A percentile compares a stretch with the other conserved stretches of the same genome.
These are phyloP conservation scores for Penicillium brasilianum DNA, from an alignment of 2,329 filamentous ascomycete species.

Conservation along the genomic window DNA sequence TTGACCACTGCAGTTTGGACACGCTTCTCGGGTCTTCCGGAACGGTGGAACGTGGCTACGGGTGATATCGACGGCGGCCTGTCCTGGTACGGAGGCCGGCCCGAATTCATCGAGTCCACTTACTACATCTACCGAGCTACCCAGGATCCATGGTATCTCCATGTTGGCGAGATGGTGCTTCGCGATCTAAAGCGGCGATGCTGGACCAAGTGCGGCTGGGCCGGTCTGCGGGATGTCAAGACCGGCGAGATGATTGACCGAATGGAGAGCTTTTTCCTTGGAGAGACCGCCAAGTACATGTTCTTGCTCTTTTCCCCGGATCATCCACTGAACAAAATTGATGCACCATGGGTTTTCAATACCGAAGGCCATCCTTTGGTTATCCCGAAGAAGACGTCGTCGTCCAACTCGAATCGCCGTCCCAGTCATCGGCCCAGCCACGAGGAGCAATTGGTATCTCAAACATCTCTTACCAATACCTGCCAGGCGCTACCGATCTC, in stretches of 20 bases:
- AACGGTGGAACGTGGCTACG: constrained; percentile 88
- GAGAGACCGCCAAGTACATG: constrained; percentile 94
- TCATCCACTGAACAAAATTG: constrained; percentile 85
- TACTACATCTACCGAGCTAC: constrained; percentile 96
- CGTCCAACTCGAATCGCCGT: neutral
- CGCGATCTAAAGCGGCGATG: constrained; percentile 86
- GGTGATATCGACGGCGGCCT: constrained; percentile 84
- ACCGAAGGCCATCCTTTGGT: constrained; percentile 95
- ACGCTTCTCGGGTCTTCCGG: constrained; percentile 88
- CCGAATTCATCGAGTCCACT: constrained; percentile 95
- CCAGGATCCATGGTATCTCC: constrained; percentile 91
- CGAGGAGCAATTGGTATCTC: constrained; percentile 20
- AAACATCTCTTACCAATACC: constrained; percentile 49
- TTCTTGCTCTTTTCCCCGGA: constrained; percentile 86
- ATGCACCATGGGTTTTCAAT: constrained; percentile 88
- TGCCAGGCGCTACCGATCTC: constrained; percentile 69
- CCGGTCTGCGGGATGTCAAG: constrained; percentile 80
- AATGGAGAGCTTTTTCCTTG: constrained; percentile 98
- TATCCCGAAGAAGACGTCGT: constrained; percentile 64
- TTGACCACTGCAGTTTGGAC: constrained; percentile 95
- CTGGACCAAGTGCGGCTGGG: constrained; percentile 91
- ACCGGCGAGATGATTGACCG: constrained; percentile 87
- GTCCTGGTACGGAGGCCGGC: constrained; percentile 92
- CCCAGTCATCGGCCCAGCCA: constrained; percentile 9
- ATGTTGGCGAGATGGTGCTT: constrained; percentile 94